Base-by-base conservation (phyloP, 306 rosid species). In the Rubus idaeus region DNA sequence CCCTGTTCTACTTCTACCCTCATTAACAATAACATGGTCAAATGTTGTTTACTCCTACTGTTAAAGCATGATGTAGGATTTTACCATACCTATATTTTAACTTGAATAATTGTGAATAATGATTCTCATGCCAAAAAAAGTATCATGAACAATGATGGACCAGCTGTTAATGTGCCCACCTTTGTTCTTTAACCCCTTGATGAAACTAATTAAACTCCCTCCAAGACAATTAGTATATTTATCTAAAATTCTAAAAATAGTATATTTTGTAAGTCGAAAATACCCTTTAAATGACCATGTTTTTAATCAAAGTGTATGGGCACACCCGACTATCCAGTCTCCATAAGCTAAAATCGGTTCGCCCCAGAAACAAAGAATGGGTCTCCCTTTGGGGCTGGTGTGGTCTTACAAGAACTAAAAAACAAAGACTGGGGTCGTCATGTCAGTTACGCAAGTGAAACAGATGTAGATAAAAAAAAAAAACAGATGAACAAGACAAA, bases 401-500 rank as follows among this genome's bases (percentile, higher is more conserved):
- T 18, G 71, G 71, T 42, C 69, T 37, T 3, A 6, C 68, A 20
- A 53, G 8, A 40, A 40, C 51, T 0, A 20, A 7, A 68, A 42
- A 58, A 18, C 50, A 23, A 23, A 73, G 77, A 21, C 67, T 1
- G 17, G 53, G 56, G 56, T 58, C 56, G 37, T 58, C 56, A 26
- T 26, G 70, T 35, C 70, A 30, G 70, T 62, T 75, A 30, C 60
- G 78, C 78, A 61, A 74, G 37, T 17, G 78, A 74, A 74, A 7
- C 39, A 3, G 57, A 45, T 30, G 47, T 6, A 18, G 49, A 74
- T 74, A 23, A 26, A 16, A 16, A 23, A 26, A 9, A 16, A 44
- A 14, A 73, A 26, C 49, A 6, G 39, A 5, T 13, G 37, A 10
- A 35, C 58, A 46, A 61, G 60, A 61, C 60, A 58, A 44, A 46